Evolutionary conservation across 148 eudicot species (phyloP), one percentile per base, ranked within the genome.

Genomic region (Polygonum aviculare): DNA sequence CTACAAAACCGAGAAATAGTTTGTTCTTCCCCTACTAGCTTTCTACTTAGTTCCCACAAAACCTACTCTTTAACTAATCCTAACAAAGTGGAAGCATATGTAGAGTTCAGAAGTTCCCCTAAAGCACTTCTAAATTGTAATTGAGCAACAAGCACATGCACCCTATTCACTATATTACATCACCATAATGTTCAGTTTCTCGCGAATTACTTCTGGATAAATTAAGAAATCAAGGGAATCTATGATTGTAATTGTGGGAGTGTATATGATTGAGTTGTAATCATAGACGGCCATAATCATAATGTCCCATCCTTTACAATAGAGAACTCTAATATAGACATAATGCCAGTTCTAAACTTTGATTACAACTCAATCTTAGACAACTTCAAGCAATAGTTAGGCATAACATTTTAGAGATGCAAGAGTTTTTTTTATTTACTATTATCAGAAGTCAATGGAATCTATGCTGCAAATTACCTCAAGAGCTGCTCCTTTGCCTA

Each of bases 401-500:
- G 14, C 6, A 50, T 16, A 33, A 33, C 12, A 18, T 5, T 50
- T 50, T 50, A 12, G 18, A 62, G 39, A 26, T 12, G 15, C 54
- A 50, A 14, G 60, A 18, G n/a, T 7, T 54, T n/a, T 54, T 54
- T 41, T 5, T 5, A 6, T 5, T 41, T 40, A 4, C 1, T 26
- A 26, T 0, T 26, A 26, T 26, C 10, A 38, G 21, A 36, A 67
- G 41, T 67, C 16, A 67, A 48, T 71, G 38, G 18, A 35, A 33
- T 67, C 8, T 62, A 54, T 39, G 35, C 72, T 45, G 74, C 63
- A 21, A 65, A 18, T 74, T 76, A 78, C 76, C 82, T 79, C 78
- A 33, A 36, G 35, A 48, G 71, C 65, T 19, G 55, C 83, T 12
- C 69, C 75, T 54, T 78, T 80, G 78, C 83, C 87, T 88, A 79